phyloP scores from a whole-genome alignment of 139 green algal species.

The Mesostigma viride region DNA sequence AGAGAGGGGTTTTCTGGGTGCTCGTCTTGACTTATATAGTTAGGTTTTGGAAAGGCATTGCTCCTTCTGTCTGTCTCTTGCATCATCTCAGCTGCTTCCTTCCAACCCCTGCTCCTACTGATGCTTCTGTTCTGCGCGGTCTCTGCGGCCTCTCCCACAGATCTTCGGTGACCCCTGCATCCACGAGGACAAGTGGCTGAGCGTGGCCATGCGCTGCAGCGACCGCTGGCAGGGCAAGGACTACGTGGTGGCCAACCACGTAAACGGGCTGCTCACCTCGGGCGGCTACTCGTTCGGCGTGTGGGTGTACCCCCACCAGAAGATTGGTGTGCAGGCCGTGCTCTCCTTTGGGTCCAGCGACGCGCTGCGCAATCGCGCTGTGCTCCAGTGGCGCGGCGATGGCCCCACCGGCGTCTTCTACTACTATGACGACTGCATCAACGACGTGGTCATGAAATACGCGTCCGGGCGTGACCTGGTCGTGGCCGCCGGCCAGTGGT shows the following conservation, averaged over 20 bases:
- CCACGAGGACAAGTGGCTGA: slow-evolving; percentile 21
- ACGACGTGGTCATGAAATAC: slow-evolving; percentile 28
- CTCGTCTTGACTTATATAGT: too few species aligned
- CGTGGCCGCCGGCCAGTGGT: slow-evolving; percentile 20
- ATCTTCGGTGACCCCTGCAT: slow-evolving; percentile 26
- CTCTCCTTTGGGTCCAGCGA: slow-evolving; percentile 26
- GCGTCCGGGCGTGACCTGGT: slow-evolving; percentile 10
- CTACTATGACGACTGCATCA: slow-evolving; percentile 36
- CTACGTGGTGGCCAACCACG: slow-evolving; percentile 14
- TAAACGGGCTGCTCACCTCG: slow-evolving; percentile 3
- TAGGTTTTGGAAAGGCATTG: too few species aligned
- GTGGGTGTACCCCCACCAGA: slow-evolving; percentile 21
- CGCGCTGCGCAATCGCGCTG: slow-evolving; percentile 7
- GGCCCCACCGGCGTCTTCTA: slow-evolving; percentile 27
- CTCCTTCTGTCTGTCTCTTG: too few species aligned
- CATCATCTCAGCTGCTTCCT: too few species aligned
- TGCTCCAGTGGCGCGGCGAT: slow-evolving; percentile 27
- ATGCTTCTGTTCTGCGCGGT: too few species aligned
- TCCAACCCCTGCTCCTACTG: too few species aligned
- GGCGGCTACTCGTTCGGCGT: slow-evolving; percentile 15
- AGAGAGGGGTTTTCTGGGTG: too few species aligned
- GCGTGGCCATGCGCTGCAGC: slow-evolving; percentile 18
- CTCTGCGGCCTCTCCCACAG: too few species aligned
- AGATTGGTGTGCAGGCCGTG: slow-evolving; percentile 19
- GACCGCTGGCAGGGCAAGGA: slow-evolving; percentile 25